These are phyloP conservation scores for Thraustochytrium sp. DNA, from an alignment of 352 stramenopile species.

Conservation along the genomic window DNA sequence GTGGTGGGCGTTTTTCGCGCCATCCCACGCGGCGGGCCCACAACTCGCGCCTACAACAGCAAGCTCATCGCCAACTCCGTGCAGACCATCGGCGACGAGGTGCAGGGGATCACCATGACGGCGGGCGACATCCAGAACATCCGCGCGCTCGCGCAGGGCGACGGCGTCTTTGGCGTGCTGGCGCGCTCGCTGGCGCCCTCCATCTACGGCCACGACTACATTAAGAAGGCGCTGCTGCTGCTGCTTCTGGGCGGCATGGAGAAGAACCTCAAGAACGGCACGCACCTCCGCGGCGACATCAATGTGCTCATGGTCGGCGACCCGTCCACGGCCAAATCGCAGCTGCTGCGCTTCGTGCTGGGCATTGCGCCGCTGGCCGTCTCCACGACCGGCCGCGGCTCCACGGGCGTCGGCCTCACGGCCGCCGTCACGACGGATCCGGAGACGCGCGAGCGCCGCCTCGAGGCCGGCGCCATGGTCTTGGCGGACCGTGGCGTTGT, in stretches of 20 bases:
- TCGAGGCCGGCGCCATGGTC: constrained; percentile 98
- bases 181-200: constrained; percentile 88
- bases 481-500: constrained; percentile 96
- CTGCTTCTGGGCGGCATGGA: constrained; percentile 82
- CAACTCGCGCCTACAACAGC: background rate
- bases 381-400: constrained; percentile 75
- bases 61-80: constrained; percentile 38
- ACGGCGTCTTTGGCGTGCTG: constrained; percentile 84
- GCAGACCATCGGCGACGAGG: constrained; percentile 59
- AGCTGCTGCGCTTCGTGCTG: constrained; percentile 94
- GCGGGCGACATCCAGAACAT: constrained; percentile 84
- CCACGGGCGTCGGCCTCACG: constrained; percentile 93
- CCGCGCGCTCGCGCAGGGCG: constrained; percentile 77
- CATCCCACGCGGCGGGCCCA: constrained; percentile 52
- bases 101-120: constrained; percentile 83
- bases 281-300: constrained; percentile 98
- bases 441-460: constrained; percentile 81
- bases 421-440: constrained; percentile 95
- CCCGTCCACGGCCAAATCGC: constrained; percentile 96
- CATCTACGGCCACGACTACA: constrained; percentile 95
- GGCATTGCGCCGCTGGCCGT: constrained; percentile 84
- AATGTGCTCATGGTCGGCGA: constrained; percentile 96
- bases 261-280: constrained; percentile 96
- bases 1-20: constrained; percentile 70
- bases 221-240: constrained; percentile 88